Conservation (phyloP, 345 rosid species). For the Barbarea vulgaris region DNA sequence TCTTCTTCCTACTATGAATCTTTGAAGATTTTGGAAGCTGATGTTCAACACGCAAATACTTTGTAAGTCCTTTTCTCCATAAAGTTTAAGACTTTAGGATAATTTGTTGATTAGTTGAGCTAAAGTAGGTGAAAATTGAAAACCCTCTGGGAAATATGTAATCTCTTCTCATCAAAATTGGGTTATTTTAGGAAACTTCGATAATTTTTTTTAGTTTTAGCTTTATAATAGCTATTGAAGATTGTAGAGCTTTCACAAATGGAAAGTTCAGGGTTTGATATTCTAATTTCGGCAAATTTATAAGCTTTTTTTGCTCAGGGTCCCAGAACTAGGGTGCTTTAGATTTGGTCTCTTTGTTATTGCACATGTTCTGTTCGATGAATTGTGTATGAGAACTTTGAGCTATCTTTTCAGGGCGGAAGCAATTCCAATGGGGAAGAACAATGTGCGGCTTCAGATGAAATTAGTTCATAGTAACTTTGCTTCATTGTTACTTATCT, state of each 20-base stretch:
- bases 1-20: constrained; percentile 68
- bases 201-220: not conserved
- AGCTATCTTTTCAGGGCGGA: constrained; percentile 63
- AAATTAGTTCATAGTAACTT: constrained; percentile 80
- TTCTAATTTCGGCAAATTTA: constrained; percentile 9
- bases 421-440: constrained; percentile 82
- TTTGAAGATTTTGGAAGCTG: constrained; percentile 79
- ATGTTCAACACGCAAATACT: constrained; percentile 82
- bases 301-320: constrained; percentile 5
- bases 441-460: constrained; percentile 79
- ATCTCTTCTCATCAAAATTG: constrained; percentile 17
- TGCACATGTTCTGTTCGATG: constrained; percentile 23
- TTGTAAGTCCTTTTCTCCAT: constrained; percentile 56
- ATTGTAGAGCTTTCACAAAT: not conserved
- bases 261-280: not conserved
- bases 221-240: not conserved
- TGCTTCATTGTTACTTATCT: constrained; percentile 72
- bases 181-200: constrained; percentile 34
- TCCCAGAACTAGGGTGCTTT: not conserved
- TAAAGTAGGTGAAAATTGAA: constrained; percentile 24
- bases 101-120: constrained; percentile 33
- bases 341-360: not conserved
- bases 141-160: not conserved
- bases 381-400: constrained; percentile 23
- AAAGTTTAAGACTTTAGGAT: constrained; percentile 29